A percentile compares a stretch with the other conserved stretches of the same genome.
Evolutionary conservation across 805 yeast species (phyloP).

Genomic region (Limtongozyma cylindracea): DNA sequence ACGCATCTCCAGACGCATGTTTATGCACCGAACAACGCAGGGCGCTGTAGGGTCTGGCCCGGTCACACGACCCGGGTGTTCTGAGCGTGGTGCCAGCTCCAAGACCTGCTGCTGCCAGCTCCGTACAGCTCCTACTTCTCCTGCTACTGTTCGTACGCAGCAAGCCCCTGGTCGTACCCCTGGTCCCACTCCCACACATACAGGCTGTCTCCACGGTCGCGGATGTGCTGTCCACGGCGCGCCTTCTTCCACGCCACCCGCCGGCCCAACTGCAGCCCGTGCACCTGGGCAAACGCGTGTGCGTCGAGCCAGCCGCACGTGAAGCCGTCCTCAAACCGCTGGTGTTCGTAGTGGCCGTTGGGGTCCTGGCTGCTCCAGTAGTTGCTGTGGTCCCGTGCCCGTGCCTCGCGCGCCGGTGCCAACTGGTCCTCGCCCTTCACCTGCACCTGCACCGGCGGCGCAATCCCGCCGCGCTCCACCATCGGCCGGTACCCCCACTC

Average conservation of each 20-base stretch:
- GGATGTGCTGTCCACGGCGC: conserved; percentile 35
- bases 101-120: too few species aligned
- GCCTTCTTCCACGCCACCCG: conserved; percentile 22
- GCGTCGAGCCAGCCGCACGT: conserved; percentile 54
- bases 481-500: conserved; percentile 86
- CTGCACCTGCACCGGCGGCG: conserved; percentile 10
- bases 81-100: too few species aligned
- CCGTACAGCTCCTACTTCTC: too few species aligned
- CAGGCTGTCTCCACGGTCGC: conserved; percentile 24
- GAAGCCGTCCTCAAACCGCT: conserved; percentile 64
- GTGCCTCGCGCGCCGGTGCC: conserved; percentile 12
- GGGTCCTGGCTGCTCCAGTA: conserved; percentile 47
- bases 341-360: conserved; percentile 47
- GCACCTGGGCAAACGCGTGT: conserved; percentile 33
- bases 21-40: too few species aligned
- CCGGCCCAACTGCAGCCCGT: conserved; percentile 57
- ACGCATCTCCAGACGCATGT: too few species aligned
- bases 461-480: conserved; percentile 17
- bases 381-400: conserved; percentile 19
- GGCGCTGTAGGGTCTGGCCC: too few species aligned
- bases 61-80: too few species aligned
- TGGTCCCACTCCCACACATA: conserved; percentile 78
- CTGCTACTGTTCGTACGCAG: conserved; percentile 15
- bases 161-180: conserved; percentile 46
- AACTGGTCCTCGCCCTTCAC: conserved; percentile 12